These are phyloP conservation scores for Elsinoe perseae DNA, from an alignment of 2,329 filamentous ascomycete species.

Conservation along the genomic window DNA sequence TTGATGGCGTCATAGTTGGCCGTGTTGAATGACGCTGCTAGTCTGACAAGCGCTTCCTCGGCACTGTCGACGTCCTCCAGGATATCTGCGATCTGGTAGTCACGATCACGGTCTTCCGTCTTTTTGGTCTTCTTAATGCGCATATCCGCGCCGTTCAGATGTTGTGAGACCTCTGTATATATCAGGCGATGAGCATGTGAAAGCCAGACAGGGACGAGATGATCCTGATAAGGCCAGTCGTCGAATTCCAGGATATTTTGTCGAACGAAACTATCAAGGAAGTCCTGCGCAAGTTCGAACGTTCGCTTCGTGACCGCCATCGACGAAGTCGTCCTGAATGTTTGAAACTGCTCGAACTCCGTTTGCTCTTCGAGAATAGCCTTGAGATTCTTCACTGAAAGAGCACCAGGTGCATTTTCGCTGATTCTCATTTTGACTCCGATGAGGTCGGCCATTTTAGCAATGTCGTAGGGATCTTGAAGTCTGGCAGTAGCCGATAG, in stretches of 20 bases:
- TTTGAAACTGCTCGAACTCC: conserved; percentile 49
- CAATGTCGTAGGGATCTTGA: conserved; percentile 51
- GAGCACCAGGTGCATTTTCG: conserved; percentile 39
- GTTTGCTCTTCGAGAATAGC: conserved; percentile 37
- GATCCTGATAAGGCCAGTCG: conserved; percentile 40
- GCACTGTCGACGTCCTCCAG: conserved; percentile 39
- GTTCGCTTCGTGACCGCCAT: conserved; percentile 46
- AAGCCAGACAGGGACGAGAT: conserved; percentile 38
- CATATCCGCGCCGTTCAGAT: conserved; percentile 46
- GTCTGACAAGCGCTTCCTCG: conserved; percentile 48
- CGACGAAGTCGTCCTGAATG: conserved; percentile 44
- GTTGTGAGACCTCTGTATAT: conserved; percentile 50
- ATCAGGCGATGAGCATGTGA: conserved; percentile 43
- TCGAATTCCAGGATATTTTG: conserved; percentile 32
- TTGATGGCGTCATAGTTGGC: neutral
- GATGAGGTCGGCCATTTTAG: conserved; percentile 50
- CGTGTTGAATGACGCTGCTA: conserved; percentile 30
- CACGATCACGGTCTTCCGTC: conserved; percentile 30
- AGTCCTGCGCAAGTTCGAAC: conserved; percentile 46
- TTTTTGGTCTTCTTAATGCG: conserved; percentile 35
- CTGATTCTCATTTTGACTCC: conserved; percentile 49
- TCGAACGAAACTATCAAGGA: conserved; percentile 48
- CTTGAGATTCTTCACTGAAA: conserved; percentile 41
- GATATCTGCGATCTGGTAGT: conserved; percentile 38
- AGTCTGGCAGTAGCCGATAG: conserved; percentile 56